A percentile compares a stretch with the other conserved stretches of the same genome.
Conservation (phyloP, 495 filamentous ascomycete genomes). For the Aspergillus affinis region DNA sequence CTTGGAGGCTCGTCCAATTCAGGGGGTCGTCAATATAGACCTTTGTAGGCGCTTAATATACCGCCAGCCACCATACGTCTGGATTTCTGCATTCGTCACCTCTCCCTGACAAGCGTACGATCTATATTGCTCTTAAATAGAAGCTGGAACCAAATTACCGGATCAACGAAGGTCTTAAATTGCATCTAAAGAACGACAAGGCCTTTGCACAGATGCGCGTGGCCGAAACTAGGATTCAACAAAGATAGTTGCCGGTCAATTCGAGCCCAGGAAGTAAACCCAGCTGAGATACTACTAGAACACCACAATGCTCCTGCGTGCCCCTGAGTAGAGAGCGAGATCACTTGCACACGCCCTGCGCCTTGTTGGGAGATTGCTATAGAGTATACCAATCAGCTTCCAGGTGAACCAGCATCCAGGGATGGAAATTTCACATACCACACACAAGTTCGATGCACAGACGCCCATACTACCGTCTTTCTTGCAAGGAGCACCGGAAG, state of each 20-base stretch:
- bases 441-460: not conserved
- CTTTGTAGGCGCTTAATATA: too few relatives aligned
- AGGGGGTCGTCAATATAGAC: too few relatives aligned
- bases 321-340: not conserved
- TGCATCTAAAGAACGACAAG: not conserved
- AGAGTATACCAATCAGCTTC: not conserved
- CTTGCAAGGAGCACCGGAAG: not conserved
- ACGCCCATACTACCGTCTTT: not conserved
- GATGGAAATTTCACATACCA: not conserved
- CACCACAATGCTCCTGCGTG: not conserved
- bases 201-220: not conserved
- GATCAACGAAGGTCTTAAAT: not conserved
- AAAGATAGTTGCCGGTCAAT: not conserved
- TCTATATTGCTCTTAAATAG: not conserved
- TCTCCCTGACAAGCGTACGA: not conserved
- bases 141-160: not conserved
- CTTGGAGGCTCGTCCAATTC: not conserved
- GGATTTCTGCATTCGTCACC: too few relatives aligned
- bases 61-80: too few relatives aligned
- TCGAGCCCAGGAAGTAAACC: not conserved
- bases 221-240: not conserved
- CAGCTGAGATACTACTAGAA: not conserved
- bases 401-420: not conserved
- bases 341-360: not conserved
- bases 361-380: not conserved